A percentile compares a stretch with the other conserved stretches of the same genome.
phyloP scores from a whole-genome alignment of 495 filamentous ascomycete genomes.

The Aspergillus coremiiformis region DNA sequence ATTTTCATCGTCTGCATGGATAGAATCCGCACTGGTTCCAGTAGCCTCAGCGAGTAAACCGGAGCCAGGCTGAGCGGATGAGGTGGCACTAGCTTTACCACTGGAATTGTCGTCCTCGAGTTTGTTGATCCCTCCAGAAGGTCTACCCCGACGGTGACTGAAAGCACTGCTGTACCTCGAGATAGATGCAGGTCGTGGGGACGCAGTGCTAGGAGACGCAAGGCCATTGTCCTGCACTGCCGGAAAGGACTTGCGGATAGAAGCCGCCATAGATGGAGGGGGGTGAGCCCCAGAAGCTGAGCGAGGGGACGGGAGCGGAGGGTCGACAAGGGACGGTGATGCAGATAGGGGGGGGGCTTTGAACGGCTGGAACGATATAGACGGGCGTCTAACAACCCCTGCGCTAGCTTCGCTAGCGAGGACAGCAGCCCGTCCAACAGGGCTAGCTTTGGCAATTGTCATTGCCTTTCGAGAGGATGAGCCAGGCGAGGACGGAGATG shows the following conservation, averaged over 20 bases:
- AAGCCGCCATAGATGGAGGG: slow-evolving; percentile 46
- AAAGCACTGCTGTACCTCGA: slow-evolving; percentile 77
- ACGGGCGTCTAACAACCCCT: slow-evolving; percentile 62
- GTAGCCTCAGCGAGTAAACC: slow-evolving; percentile 70
- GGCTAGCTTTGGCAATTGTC: slow-evolving; percentile 50
- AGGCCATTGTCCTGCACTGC: slow-evolving; percentile 50
- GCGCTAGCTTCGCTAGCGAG: slow-evolving; percentile 47
- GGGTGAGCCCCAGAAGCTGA: slow-evolving; percentile 44
- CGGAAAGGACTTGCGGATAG: slow-evolving; percentile 34
- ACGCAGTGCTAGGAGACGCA: slow-evolving; percentile 56
- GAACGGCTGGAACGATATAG: slow-evolving; percentile 89
- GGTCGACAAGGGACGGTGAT: slow-evolving; percentile 62
- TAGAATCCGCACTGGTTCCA: slow-evolving; percentile 67
- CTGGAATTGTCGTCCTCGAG: slow-evolving; percentile 85
- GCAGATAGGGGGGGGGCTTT: slow-evolving; percentile 89
- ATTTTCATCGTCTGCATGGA: slow-evolving; percentile 81
- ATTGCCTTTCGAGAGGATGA: slow-evolving; percentile 56
- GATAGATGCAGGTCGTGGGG: slow-evolving; percentile 67
- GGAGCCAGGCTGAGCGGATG: slow-evolving; percentile 82
- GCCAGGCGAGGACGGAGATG: slow-evolving; percentile 38
- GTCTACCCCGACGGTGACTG: slow-evolving; percentile 69
- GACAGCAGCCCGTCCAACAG: slow-evolving; percentile 54
- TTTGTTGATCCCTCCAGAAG: slow-evolving; percentile 62
- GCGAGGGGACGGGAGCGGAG: slow-evolving; percentile 53
- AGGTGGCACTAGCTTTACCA: slow-evolving; percentile 76